Base-by-base conservation (phyloP, 495 filamentous ascomycete species). In the Hypoxylon rickii region DNA sequence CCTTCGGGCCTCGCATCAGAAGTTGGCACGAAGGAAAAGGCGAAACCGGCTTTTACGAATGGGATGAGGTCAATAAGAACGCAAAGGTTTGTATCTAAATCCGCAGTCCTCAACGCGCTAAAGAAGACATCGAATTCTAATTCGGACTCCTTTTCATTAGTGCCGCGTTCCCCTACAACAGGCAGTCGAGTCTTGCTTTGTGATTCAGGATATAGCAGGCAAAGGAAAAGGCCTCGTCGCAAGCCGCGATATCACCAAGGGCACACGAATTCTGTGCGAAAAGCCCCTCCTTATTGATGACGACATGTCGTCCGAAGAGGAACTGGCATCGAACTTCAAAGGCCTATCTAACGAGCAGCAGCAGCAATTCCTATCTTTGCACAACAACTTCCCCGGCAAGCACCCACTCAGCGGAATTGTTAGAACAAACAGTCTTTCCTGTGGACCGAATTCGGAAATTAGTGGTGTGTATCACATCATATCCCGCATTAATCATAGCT, bases 401-500 rank as follows among this genome's bases (percentile, higher is more conserved):
- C 43, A 70, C 24, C 56, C 70, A 20, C 48, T 76, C 33, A 58
- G 48, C 44, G 67, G 65, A 16, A 76, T 78, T 41, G 57, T 74
- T 1, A 58, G 61, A 36, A 75, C 72, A 2, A 78, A 77, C 46
- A 70, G 63, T 7, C 70, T 73, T 29, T 72, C 68, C 16, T 62
- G 70, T 21, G 70, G 70, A 3, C 50, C 66, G 5, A 63, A 62
- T 26, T 60, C 63, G 6, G 55, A 46, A 1, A 60, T 66, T 8
- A 66, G 70, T 1, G 75, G 70, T 0, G 58, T 77, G 21, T 77
- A 69, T 44, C 55, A 61, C 1, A 70, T 58, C 12, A 67, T 72
- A 29, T 68, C 62, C 15, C 51, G 65, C 15, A 66, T 79, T 47
- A 77, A 79, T 46, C 76, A 79, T 43, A 69, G 64, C 51, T 79